phyloP scores from a whole-genome alignment of 352 stramenopile species.

The Detonula confervacea region DNA sequence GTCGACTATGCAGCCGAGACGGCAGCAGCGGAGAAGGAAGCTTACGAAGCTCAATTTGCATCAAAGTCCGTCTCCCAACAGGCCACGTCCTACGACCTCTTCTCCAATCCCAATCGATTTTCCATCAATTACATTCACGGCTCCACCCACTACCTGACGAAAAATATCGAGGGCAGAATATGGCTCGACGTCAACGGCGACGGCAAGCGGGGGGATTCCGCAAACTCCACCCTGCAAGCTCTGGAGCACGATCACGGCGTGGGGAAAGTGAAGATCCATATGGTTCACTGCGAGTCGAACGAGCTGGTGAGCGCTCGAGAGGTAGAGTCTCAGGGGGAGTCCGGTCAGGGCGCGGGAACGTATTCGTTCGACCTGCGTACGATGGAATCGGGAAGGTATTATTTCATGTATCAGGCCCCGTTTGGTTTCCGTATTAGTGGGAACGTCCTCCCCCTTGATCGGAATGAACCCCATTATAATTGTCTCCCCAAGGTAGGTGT shows the following conservation, averaged over 20 bases:
- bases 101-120: conserved; percentile 17
- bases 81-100: conserved; percentile 16
- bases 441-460: conserved; percentile 32
- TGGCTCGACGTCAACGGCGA: conserved; percentile 43
- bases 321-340: background rate
- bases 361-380: background rate
- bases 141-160: conserved; percentile 15
- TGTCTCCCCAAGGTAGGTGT: conserved; percentile 29
- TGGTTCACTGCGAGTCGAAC: conserved; percentile 36
- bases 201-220: conserved; percentile 17
- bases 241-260: conserved; percentile 37
- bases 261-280: conserved; percentile 5
- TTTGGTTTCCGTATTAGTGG: conserved; percentile 16
- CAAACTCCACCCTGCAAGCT: conserved; percentile 32
- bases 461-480: conserved; percentile 3
- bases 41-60: conserved; percentile 1
- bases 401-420: conserved; percentile 42
- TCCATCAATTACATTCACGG: background rate
- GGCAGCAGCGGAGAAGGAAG: background rate
- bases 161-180: conserved; percentile 2
- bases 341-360: background rate
- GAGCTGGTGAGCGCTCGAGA: background rate
- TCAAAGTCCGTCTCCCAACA: background rate
- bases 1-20: background rate
- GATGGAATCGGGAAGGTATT: conserved; percentile 37